A percentile compares a stretch with the other conserved stretches of the same genome.
These are phyloP conservation scores for Lindgomyces ingoldianus DNA, from an alignment of 495 filamentous ascomycete genomes.

Conservation along the genomic window DNA sequence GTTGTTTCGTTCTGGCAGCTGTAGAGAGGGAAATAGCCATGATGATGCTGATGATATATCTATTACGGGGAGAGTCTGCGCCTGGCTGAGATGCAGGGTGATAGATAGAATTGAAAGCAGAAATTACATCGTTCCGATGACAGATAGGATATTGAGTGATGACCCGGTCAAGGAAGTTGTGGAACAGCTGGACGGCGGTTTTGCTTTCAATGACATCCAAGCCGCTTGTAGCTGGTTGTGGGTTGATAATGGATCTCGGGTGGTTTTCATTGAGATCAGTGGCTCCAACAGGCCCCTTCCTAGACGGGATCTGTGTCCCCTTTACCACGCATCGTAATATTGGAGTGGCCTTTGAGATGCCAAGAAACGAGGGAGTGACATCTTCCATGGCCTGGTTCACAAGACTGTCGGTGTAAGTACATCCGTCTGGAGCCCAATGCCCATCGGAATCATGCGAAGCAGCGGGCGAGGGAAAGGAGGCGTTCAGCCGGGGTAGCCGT, in stretches of 20 bases:
- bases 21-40: constrained; percentile 32
- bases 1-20: constrained; percentile 27
- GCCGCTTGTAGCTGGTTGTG: constrained; percentile 7
- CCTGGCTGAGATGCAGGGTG: constrained; percentile 16
- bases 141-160: constrained; percentile 32
- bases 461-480: constrained; percentile 15
- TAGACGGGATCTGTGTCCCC: constrained; percentile 21
- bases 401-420: constrained; percentile 23
- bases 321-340: constrained; percentile 29
- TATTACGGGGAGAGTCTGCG: constrained; percentile 15
- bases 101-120: constrained; percentile 30
- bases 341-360: constrained; percentile 19
- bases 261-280: constrained; percentile 31
- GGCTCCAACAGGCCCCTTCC: constrained; percentile 14
- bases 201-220: constrained; percentile 21
- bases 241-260: constrained; percentile 32
- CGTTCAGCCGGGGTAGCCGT: constrained; percentile 5
- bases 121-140: constrained; percentile 19
- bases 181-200: constrained; percentile 18
- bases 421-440: constrained; percentile 10
- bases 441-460: constrained; percentile 21
- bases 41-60: constrained; percentile 27
- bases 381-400: constrained; percentile 29
- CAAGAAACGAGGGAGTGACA: constrained; percentile 26
- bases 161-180: constrained; percentile 27